Base-by-base conservation (phyloP, 2,329 filamentous ascomycete species). In the Nannizziopsis barbatae region DNA sequence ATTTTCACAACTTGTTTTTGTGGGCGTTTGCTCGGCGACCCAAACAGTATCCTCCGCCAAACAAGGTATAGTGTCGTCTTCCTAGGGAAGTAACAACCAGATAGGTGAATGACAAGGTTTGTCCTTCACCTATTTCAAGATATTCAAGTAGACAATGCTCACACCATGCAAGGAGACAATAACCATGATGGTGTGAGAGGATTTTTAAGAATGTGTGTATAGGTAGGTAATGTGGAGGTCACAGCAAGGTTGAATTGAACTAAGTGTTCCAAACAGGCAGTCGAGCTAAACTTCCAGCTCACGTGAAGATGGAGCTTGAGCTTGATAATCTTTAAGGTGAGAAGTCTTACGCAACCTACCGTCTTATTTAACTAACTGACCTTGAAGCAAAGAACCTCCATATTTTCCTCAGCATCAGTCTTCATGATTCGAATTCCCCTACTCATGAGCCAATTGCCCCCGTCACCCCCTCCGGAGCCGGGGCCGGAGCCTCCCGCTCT, bases 401-500 rank as follows among this genome's bases (percentile, higher is more conserved):
- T 8, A 30, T 17, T 10, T 7, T 22, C 31, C 6, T 11, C 36
- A 36, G 31, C 7, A 18, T 17, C 43, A 9, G 35, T 3, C 5
- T 22, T n/a, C n/a, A 31, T 40, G 17, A 40, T 40, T 20, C 12
- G 14, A 18, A 9, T 42, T 8, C 11, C 20, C 9, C 12, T 37
- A 9, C 57, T 53, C 50, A 61, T 61, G 51, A 60, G 60, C 49
- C 57, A 59, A 22, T 55, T 59, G 11, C 62, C 63, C 18, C 59
- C 60, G 2, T 68, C 65, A 10, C 65, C 65, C 6, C 63, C 64
- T 2, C 58, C 62, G 1, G 66, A 68, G 42, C 54, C 59, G 9
- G 53, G 49, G 8, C 47, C 53, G 1, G 52, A 56, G 5, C 52
- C 55, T 17, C 27, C 37, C 50, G n/a, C 54, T 27, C 57, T 68